A percentile compares a stretch with the other conserved stretches of the same genome.
phyloP scores from a whole-genome alignment of 1,284 basidiomycete species.

The Meira nashicola region DNA sequence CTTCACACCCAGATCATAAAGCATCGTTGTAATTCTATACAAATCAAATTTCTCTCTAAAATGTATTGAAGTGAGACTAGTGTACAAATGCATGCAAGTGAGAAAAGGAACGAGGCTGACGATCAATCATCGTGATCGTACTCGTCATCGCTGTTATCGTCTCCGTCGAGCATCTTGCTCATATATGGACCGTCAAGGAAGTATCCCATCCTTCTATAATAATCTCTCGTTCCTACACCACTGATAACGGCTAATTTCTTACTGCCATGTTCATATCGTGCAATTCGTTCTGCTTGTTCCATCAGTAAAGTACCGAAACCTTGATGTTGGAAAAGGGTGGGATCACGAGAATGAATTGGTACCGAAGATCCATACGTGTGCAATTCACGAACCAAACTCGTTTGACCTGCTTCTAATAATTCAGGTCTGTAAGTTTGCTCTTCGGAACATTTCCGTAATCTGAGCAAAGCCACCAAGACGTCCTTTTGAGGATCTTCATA shows the following conservation, averaged over 20 bases:
- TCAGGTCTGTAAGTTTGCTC: constrained; percentile 95
- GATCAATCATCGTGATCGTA: not conserved
- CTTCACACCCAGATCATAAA: not conserved
- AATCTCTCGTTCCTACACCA: constrained; percentile 88
- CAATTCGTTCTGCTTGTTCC: constrained; percentile 98
- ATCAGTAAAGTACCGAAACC: constrained; percentile 96
- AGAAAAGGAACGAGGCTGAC: not conserved
- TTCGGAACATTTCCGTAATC: constrained; percentile 88
- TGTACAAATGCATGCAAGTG: not conserved
- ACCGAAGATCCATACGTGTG: constrained; percentile 99
- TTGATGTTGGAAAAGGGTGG: constrained; percentile 69
- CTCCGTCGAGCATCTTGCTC: constrained; percentile 15
- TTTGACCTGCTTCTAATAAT: constrained; percentile 69
- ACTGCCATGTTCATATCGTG: constrained; percentile 94
- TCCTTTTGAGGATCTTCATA: constrained; percentile 97
- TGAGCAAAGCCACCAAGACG: constrained; percentile 87
- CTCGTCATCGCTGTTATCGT: constrained; percentile 1
- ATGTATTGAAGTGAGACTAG: not conserved
- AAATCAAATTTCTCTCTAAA: not conserved
- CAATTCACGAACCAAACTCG: constrained; percentile 90
- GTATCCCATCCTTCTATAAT: constrained; percentile 88
- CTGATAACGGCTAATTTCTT: constrained; percentile 92
- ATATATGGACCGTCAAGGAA: constrained; percentile 81
- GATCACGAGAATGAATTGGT: constrained; percentile 92
- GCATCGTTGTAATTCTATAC: not conserved